Evolutionary conservation across 345 rosid species (phyloP), one percentile per base, ranked within the genome.

Genomic region (Passiflora organensis): DNA sequence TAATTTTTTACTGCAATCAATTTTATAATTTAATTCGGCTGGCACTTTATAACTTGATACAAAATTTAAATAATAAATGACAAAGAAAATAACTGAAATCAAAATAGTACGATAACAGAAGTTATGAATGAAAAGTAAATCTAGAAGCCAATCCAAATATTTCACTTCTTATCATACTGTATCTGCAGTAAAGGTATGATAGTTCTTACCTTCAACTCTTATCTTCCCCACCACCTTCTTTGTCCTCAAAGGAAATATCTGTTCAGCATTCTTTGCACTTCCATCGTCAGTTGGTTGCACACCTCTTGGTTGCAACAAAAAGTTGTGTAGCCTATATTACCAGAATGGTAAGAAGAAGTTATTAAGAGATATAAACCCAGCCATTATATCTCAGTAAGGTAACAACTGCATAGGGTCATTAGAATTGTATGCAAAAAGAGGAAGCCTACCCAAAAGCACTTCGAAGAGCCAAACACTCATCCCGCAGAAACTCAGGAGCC

Each of bases 401-500:
- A 51, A 43, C 32, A 45, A 28, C 13, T 22, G 12, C 53, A 6
- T 25, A 47, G n/a, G n/a, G n/a, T n/a, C 16, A 58, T 32, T 19
- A 20, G 62, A 22, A 48, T 43, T 54, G 23, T 39, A 49, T 56
- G 6, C 2, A 19, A 41, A 41, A 41, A 48, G 63, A 66, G 53
- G 56, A 48, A 53, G 24, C 80, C 24, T 76, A 91, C 99, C 96
- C 99, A 77, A 88, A 93, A 53, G 99, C 96, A 66, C 75, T 82
- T 52, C 96, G 82, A 17, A 93, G 89, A 72, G 84, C 69, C 48
- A 87, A 79, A 59, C 99, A 93, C 72, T 88, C 96, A 57, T 93
- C 89, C 34, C 76, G 74, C 59, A 93, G 78, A 81, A 93, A 93
- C 71, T 82, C 91, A 57, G 96, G 93, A 72, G 99, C 99, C 74